Evolutionary conservation across 2,329 filamentous ascomycete species (phyloP).

Genomic region (Verruconis gallopava): DNA sequence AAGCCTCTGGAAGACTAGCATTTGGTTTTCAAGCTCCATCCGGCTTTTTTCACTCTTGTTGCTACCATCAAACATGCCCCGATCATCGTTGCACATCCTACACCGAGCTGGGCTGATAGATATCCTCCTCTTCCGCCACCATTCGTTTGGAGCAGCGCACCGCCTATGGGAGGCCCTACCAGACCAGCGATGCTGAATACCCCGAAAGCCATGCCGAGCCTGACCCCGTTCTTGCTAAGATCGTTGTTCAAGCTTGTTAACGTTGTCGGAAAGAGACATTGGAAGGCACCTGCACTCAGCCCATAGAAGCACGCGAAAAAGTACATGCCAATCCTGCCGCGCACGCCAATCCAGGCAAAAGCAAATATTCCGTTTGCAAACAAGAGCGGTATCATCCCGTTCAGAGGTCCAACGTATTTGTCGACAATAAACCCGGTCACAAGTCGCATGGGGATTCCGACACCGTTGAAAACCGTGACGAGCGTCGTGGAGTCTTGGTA

Average conservation of each 20-base stretch:
- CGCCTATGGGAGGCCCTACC: slow-evolving; percentile 9
- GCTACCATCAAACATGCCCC: neutral
- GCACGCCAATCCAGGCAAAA: slow-evolving; percentile 49
- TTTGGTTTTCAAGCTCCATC: slow-evolving; percentile 12
- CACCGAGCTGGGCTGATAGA: slow-evolving; percentile 29
- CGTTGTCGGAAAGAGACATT: slow-evolving; percentile 52
- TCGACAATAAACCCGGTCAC: slow-evolving; percentile 48
- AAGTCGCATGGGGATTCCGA: slow-evolving; percentile 45
- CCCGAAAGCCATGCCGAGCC: slow-evolving; percentile 44
- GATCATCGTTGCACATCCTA: neutral
- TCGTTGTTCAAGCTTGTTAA: slow-evolving; percentile 43
- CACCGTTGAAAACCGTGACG: slow-evolving; percentile 51
- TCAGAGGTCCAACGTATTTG: slow-evolving; percentile 44
- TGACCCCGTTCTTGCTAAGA: slow-evolving; percentile 38
- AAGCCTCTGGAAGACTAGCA: too few relatives aligned
- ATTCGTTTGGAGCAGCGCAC: slow-evolving; percentile 6
- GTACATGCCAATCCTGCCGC: slow-evolving; percentile 39
- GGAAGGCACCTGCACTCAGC: slow-evolving; percentile 48
- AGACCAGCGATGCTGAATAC: slow-evolving; percentile 37
- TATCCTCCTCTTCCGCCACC: slow-evolving; percentile 31
- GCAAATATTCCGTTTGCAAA: slow-evolving; percentile 29
- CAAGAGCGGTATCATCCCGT: slow-evolving; percentile 42
- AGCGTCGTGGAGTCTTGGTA: slow-evolving; percentile 42
- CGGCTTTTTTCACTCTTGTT: neutral
- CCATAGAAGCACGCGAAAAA: slow-evolving; percentile 52